Conservation (phyloP, 1,139 yeast genomes). For the Pneumocystis oryctolagi region DNA sequence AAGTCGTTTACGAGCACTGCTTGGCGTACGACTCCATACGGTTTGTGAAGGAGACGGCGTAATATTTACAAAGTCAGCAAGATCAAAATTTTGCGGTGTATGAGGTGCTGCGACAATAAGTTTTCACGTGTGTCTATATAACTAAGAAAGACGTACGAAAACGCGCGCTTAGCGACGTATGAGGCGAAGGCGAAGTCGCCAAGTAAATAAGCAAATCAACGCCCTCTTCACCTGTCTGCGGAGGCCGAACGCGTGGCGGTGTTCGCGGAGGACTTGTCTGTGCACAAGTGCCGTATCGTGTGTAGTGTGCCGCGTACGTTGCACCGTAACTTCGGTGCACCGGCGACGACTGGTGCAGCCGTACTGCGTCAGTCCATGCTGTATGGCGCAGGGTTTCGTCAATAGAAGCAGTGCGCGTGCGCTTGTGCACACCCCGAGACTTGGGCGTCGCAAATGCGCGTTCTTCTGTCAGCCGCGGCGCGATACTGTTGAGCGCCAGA, state of each 20-base stretch:
- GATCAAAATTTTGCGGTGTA: constrained; percentile 33
- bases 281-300: no score
- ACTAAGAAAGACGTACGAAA: constrained; percentile 7
- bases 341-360: neutral
- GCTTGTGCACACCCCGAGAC: neutral
- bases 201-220: constrained; percentile 69
- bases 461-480: constrained; percentile 21
- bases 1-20: constrained; percentile 2
- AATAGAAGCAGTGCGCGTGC: neutral
- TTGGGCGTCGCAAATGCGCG: neutral
- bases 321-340: neutral
- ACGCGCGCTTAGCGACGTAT: constrained; percentile 19
- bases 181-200: constrained; percentile 76
- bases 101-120: constrained; percentile 1
- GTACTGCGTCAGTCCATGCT: neutral
- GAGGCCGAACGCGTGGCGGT: constrained; percentile 7
- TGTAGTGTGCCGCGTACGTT: neutral
- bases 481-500: constrained; percentile 25
- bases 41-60: constrained; percentile 48
- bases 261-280: neutral
- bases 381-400: neutral
- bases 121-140: neutral
- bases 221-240: constrained; percentile 42
- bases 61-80: constrained; percentile 68
- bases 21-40: neutral